Evolutionary conservation across 1,284 basidiomycete species (phyloP).

Genomic region (Cryptococcus deneoformans): DNA sequence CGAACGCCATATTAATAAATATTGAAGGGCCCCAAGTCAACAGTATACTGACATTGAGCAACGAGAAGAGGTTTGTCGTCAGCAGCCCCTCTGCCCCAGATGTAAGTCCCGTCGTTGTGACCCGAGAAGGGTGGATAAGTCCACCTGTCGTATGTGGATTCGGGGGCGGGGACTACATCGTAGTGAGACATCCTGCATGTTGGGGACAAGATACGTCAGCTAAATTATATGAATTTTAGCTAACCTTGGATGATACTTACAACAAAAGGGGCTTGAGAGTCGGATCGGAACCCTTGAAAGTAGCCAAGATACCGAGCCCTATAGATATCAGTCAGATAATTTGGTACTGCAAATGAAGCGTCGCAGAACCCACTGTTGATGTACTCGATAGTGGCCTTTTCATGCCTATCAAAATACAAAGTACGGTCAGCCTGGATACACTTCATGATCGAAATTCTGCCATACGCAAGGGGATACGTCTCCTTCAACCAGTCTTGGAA

Average conservation of each 20-base stretch:
- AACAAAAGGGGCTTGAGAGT: conserved; percentile 52
- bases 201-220: not conserved
- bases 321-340: not conserved
- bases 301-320: conserved; percentile 52
- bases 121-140: conserved; percentile 47
- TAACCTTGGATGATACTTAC: conserved; percentile 11
- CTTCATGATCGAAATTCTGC: not conserved
- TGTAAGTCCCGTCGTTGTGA: conserved; percentile 38
- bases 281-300: conserved; percentile 50
- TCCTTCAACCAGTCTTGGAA: conserved; percentile 43
- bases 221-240: not conserved
- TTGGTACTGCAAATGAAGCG: not conserved
- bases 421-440: not conserved
- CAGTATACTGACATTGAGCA: conserved; percentile 46
- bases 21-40: not conserved
- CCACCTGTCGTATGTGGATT: conserved; percentile 45
- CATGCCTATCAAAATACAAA: conserved; percentile 14
- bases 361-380: conserved; percentile 45
- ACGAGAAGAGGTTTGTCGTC: conserved; percentile 49
- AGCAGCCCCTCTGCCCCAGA: conserved; percentile 46
- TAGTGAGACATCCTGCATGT: conserved; percentile 44
- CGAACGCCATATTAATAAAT: not conserved
- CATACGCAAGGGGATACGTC: conserved; percentile 39
- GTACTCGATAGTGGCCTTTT: conserved; percentile 42
- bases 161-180: conserved; percentile 48